Base-by-base conservation (phyloP, 2,329 filamentous ascomycete genomes). In the Fusarium acutatum region DNA sequence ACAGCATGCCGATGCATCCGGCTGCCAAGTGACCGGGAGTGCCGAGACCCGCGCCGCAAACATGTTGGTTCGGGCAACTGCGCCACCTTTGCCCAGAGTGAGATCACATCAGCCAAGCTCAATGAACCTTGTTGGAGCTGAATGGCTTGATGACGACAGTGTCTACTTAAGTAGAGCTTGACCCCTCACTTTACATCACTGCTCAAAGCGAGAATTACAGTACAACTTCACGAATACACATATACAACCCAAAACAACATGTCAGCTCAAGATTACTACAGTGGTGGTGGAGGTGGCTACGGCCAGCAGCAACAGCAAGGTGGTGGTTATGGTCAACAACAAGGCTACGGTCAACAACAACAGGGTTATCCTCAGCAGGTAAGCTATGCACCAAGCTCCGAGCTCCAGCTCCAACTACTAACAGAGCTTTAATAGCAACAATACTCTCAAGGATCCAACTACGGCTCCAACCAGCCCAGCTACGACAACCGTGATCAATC, bases 251-350 rank as follows among this genome's bases (percentile, higher is more conserved):
- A 14, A 53, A 66, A 32, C 22, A 37, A n/a, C 32, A 77, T 77
- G 75, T 77, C 75, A 30, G 72, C 75, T 38, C 72, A 77, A 35
- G 75, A 77, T 24, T 77, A 77, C 63, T 77, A 77, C 57, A 26
- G 68, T 15, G 67, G 74, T 15, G 58, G 64, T 17, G 47, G 70
- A 17, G 60, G 73, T 24, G 56, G 68, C 14, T 28, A 56, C 20
- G 35, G 65, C 30, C 64, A 69, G 34, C 68, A 69, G 18, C 67
- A 70, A 37, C 63, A 67, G 4, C 62, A 71, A 35, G 49, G 64
- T 11, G 49, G 64, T 14, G 50, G 50, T 9, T 66, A 66, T 0
- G 64, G 64, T 14, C 67, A 70, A 4, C 67, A 73, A 9, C 69
- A 76, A 30, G 52, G 63, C 7, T 40, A 62, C 24, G 58, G 53